A percentile compares a stretch with the other conserved stretches of the same genome.
These are phyloP conservation scores for Ammopiptanthus mongolicus DNA, from an alignment of 306 rosid species.

Conservation along the genomic window DNA sequence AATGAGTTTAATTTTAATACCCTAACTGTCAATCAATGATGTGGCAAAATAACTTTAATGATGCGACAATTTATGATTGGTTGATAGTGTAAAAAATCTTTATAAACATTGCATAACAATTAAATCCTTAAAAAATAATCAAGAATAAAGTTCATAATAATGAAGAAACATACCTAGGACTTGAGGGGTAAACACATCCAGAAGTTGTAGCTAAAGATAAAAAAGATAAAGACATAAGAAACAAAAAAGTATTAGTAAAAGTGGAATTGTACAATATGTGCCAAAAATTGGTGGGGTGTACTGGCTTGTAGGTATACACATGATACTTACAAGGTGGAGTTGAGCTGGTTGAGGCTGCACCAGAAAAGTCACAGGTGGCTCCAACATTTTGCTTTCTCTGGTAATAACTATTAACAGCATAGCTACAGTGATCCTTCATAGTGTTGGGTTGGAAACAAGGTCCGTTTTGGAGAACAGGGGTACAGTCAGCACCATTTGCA, in stretches of 20 bases:
- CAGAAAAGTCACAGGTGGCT: constrained; percentile 78
- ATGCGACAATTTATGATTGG: no score
- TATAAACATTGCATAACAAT: no score
- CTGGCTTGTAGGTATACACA: background rate
- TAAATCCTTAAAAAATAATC: no score
- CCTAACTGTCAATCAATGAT: no score
- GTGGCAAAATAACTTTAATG: no score
- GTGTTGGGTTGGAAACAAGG: constrained; percentile 81
- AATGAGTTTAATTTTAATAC: no score
- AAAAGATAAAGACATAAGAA: background rate
- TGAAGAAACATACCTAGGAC: constrained; percentile 55
- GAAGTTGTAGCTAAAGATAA: constrained; percentile 52
- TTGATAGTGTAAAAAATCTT: no score
- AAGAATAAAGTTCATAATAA: background rate
- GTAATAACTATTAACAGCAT: constrained; percentile 84
- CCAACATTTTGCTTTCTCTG: constrained; percentile 56
- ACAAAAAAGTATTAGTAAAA: constrained; percentile 18
- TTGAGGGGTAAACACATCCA: constrained; percentile 75
- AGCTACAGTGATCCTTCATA: constrained; percentile 80
- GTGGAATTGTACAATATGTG: background rate
- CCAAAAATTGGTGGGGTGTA: background rate
- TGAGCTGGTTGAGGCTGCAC: constrained; percentile 46
- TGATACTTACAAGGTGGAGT: constrained; percentile 56
- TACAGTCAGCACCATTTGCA: constrained; percentile 89
- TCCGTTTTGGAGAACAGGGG: constrained; percentile 53